Base-by-base conservation (phyloP, 2,329 filamentous ascomycete genomes). In the Graphium sp. region DNA sequence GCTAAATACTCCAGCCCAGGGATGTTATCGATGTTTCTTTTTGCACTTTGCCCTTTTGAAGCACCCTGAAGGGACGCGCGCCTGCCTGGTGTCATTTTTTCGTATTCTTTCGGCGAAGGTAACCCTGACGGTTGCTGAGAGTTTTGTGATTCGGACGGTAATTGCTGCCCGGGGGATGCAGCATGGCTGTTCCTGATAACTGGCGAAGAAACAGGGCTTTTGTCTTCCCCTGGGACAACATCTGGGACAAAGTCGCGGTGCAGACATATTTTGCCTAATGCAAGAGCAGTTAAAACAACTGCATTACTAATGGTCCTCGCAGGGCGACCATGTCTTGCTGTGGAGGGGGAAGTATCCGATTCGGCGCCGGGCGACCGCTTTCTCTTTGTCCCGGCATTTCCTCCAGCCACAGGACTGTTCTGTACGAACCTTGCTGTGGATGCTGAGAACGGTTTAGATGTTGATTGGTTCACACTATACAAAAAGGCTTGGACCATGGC, bases 1-100 rank as follows among this genome's bases (percentile, higher is more conserved):
- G 80, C 79, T 47, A 85, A 94, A 46, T 94, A 94, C 18, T 84
- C 78, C 33, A 95, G 57, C 0, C 89, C 89, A 1, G 89, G 87
- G 35, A 94, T 79, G 6, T 79, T 66, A 41, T 95, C 84, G 28
- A 89, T 62, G 44, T 92, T 93, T 39, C 66, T 62, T 30, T 50
- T 47, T n/a, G 26, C 14, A 41, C 37, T 2, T 43, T 41, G 38
- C 36, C 4, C 29, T 33, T 19, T 38, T 23, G 37, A 39, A 2
- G 39, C 35, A 2, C 50, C 59, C 41, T 73, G 60, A 24, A 66
- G 45, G 0, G 66, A 73, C 4, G 57, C 55, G 32, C 65, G 54
- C 29, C 68, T 56, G 37, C 60, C 63, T 36, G 55, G 49, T 2
- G 48, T 39, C 6, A 45, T 44, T 22, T 55, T 53, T 15, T 65